These are phyloP conservation scores for Cyanodermella asteris DNA, from an alignment of 2,329 filamentous ascomycete species.

Conservation along the genomic window DNA sequence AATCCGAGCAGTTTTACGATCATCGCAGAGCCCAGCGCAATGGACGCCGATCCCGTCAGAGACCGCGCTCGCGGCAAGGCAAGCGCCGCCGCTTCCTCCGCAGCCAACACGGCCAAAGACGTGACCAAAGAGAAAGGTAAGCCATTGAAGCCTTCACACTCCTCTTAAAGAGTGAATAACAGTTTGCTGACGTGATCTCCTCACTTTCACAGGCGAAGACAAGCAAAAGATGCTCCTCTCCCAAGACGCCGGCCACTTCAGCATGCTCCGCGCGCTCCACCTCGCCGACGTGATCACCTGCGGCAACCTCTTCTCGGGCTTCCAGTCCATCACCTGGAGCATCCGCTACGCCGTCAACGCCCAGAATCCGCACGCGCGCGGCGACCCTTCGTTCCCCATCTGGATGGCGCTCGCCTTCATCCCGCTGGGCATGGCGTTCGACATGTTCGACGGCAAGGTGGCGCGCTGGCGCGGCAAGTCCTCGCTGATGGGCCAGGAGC, in stretches of 20 bases:
- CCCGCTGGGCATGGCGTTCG: constrained; percentile 86
- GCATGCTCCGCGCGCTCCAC: constrained; percentile 24
- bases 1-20: no score
- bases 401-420: constrained; percentile 73
- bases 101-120: no score
- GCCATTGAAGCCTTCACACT: no score
- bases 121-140: no score
- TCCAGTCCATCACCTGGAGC: constrained; percentile 91
- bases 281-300: constrained; percentile 28
- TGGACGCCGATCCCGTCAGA: no score
- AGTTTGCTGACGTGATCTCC: background rate
- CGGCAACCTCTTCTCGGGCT: constrained; percentile 24
- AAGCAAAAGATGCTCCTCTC: constrained; percentile 28
- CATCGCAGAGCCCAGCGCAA: no score
- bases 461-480: constrained; percentile 94
- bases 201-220: constrained; percentile 20
- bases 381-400: no score
- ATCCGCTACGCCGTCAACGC: constrained; percentile 76
- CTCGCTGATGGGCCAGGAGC: constrained; percentile 90
- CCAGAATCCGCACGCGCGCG: constrained; percentile 35
- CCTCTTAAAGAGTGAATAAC: background rate
- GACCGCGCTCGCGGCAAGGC: no score
- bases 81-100: no score
- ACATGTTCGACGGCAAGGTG: constrained; percentile 94
- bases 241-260: constrained; percentile 26